These are phyloP conservation scores for Leccinum griseonigrum DNA, from an alignment of 1,284 basidiomycete genomes.

Conservation along the genomic window DNA sequence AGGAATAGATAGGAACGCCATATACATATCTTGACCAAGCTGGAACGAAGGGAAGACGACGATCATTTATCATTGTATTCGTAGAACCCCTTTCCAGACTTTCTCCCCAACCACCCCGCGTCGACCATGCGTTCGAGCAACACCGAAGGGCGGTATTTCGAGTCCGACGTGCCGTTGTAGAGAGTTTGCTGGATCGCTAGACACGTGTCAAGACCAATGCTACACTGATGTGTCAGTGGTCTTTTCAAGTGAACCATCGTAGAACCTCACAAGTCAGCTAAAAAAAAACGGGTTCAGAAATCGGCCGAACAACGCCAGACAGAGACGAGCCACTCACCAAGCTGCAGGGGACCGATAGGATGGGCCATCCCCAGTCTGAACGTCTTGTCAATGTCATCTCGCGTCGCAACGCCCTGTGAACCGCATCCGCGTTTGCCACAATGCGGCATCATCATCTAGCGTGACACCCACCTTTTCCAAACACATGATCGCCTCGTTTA, in stretches of 20 bases:
- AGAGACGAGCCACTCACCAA: constrained; percentile 45
- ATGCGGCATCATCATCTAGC: background rate
- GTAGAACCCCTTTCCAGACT: constrained; percentile 89
- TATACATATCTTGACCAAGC: background rate
- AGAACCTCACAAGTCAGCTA: constrained; percentile 74
- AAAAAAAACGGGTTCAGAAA: constrained; percentile 7
- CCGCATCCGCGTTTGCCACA: background rate
- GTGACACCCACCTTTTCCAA: constrained; percentile 67
- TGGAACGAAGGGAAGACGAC: background rate
- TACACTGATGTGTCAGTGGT: constrained; percentile 32
- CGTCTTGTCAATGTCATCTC: constrained; percentile 95
- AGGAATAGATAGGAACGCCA: background rate
- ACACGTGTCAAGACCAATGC: constrained; percentile 91
- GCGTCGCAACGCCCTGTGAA: constrained; percentile 77
- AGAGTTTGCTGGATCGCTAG: constrained; percentile 89
- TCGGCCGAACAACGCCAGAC: background rate
- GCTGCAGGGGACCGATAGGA: constrained; percentile 90
- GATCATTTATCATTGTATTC: constrained; percentile 47
- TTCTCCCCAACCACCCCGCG: constrained; percentile 93
- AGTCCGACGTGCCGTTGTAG: constrained; percentile 86
- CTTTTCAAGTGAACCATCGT: background rate
- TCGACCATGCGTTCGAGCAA: constrained; percentile 95
- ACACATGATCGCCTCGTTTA: constrained; percentile 92
- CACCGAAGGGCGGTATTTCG: constrained; percentile 94
- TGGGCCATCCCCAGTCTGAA: constrained; percentile 94